Base-by-base conservation (phyloP, 2,329 filamentous ascomycete genomes). In the Microcyclosporella mali region DNA sequence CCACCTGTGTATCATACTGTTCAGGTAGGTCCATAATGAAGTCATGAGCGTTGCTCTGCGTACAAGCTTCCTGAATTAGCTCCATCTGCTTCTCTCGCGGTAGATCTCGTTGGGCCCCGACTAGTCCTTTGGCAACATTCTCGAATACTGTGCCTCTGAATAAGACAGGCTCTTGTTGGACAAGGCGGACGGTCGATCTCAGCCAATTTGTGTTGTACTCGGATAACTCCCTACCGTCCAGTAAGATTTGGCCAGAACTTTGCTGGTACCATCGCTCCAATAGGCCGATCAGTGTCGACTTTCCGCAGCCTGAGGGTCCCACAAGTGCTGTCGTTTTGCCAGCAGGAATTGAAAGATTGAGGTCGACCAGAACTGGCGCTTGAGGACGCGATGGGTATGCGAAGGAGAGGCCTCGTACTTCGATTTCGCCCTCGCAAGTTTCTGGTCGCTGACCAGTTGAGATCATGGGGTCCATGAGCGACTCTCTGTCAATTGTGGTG, bases 321-420 rank as follows among this genome's bases (percentile, higher is more conserved):
- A 68, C 65, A 7, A 69, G 54, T 69, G 78, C 65, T 3, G 69
- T 71, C 2, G 62, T 66, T 48, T 70, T 69, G 4, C 63, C 62
- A 14, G 67, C 61, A 1, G 66, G 66, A 2, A 70, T 58, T 2
- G 37, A 51, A 4, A 69, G 48, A 30, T 47, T 58, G 7, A 70
- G 46, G 12, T 56, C 51, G 38, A 64, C 55, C 4, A 70, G 52
- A 0, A 70, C 66, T 19, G 50, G 53, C 6, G 61, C 58, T 43
- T 47, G 59, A 50, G 66, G 45, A 51, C 67, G 58, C 4, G 67
- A 0, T 12, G 85, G 85, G 55, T 89, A 89, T 2, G 82, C 77
- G 56, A 89, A 88, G n/a, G 72, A 75, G 9, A 89, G 75, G 32
- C 78, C 70, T 9, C 77, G 66, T 19, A 89, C 77, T 4, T 73